Evolutionary conservation across 257 asterid genomes (phyloP), one percentile per base, ranked within the genome.

Genomic region (Solanum chaucha): DNA sequence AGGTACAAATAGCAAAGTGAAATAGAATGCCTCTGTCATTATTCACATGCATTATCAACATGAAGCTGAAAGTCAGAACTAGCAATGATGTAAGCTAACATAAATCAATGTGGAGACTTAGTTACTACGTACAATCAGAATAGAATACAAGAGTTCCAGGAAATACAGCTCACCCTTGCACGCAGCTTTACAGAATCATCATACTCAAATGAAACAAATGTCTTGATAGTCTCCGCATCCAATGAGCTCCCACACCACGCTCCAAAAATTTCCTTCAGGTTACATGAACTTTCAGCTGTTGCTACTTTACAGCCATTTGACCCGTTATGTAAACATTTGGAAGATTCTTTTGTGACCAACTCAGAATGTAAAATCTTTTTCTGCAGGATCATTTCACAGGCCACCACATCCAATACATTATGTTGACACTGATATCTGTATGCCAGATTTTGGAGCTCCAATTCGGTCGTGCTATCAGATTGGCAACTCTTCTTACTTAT

Each of bases 321-420:
- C 78, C 89, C 93, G 67, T 90, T 88, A 35, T 84, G 86, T 65
- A 89, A 90, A 72, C 85, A 87, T 87, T 87, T 90, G 41, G 98
- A 91, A 41, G 92, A 75, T 90, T 86, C 92, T 86, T 91, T 94
- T 44, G 65, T 85, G 84, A 87, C 89, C 82, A 89, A 87, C 88
- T 91, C 93, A 41, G 95, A 93, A 90, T 93, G 93, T 82, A 91
- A 86, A 85, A 95, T 51, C 90, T 93, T 97, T 91, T 92, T 97
- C 78, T 95, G 98, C 92, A 95, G 86, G 89, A 97, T 95, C 67
- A 94, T 87, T 91, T 97, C 99, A 92, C 89, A 93, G 87, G 93
- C 92, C 88, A 97, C 90, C 83, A 96, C 88, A 92, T 96, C 98
- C 89, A 97, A 91, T 64, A 94, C 89, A 86, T 89, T 82, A 78